Evolutionary conservation across 2,329 filamentous ascomycete genomes (phyloP), one percentile per base, ranked within the genome.

Genomic region (Fusarium dlaminii): DNA sequence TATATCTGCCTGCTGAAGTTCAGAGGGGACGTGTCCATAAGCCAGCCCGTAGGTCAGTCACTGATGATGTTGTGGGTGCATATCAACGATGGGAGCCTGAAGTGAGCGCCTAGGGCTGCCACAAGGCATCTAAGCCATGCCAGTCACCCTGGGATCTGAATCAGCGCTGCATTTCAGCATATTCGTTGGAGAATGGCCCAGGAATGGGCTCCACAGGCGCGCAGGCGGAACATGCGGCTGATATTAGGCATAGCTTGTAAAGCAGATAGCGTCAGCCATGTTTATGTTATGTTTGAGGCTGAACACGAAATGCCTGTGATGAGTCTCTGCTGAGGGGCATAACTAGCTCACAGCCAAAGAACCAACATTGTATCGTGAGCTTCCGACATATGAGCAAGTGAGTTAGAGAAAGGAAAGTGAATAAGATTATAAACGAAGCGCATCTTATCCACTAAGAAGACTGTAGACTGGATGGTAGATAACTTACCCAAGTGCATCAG

Each of bases 151-250:
- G 24, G 24, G 39, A 63, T 59, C 48, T 63, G 56, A 68, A 70
- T 63, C 63, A 67, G 49, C 54, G 55, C 49, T 57, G 60, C 52
- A 59, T 66, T 62, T 66, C 27, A 59, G 20, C 63, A 57, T 52
- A 36, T 54, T 63, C 52, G 62, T 62, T 57, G 55, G 46, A 60
- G 51, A 45, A 48, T 29, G 51, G 20, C 30, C 56, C 32, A 75
- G 72, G 72, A 75, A 74, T 74, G 72, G 43, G 39, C 72, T 70
- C 68, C 72, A 75, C 72, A 54, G 24, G 36, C 55, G 34, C 61
- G 64, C 63, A 60, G 37, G 54, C 40, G 37, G 29, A 52, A 54
- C 59, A 37, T 74, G 68, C 56, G 63, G 59, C 72, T 74, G 68
- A 72, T 60, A 39, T 36, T 36, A 72, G 52, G 59, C 60, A 74